These are phyloP conservation scores for Berkeleyomyces rouxiae DNA, from an alignment of 2,329 filamentous ascomycete genomes.

Conservation along the genomic window DNA sequence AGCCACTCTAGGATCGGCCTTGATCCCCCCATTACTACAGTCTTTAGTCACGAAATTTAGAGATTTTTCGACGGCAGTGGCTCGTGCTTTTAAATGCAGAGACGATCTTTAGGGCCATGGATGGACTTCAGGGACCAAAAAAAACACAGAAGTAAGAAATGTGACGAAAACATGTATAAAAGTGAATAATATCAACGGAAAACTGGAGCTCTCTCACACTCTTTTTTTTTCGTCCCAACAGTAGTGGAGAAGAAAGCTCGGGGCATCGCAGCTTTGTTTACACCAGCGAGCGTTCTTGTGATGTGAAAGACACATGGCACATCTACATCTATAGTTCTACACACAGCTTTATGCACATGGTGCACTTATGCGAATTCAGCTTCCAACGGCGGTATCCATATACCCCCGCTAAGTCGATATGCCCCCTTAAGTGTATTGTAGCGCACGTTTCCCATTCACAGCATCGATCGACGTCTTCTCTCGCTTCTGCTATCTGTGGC, in stretches of 20 bases:
- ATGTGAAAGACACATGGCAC: neutral
- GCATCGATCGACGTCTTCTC: neutral
- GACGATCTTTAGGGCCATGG: neutral
- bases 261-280: neutral
- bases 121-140: neutral
- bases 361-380: neutral
- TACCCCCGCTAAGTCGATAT: neutral
- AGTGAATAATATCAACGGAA: neutral
- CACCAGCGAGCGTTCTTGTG: neutral
- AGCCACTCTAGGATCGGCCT: neutral
- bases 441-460: neutral
- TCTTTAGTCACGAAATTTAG: neutral
- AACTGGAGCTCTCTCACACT: neutral
- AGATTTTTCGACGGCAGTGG: neutral
- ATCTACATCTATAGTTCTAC: neutral
- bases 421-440: neutral
- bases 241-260: neutral
- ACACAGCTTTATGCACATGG: too few relatives aligned
- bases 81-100: neutral
- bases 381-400: neutral
- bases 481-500: neutral
- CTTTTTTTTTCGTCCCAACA: neutral
- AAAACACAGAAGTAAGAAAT: neutral
- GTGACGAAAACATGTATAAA: neutral
- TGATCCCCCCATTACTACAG: neutral